Conservation (phyloP, 1,139 yeast species). For the Protomyces arabidopsidicola region DNA sequence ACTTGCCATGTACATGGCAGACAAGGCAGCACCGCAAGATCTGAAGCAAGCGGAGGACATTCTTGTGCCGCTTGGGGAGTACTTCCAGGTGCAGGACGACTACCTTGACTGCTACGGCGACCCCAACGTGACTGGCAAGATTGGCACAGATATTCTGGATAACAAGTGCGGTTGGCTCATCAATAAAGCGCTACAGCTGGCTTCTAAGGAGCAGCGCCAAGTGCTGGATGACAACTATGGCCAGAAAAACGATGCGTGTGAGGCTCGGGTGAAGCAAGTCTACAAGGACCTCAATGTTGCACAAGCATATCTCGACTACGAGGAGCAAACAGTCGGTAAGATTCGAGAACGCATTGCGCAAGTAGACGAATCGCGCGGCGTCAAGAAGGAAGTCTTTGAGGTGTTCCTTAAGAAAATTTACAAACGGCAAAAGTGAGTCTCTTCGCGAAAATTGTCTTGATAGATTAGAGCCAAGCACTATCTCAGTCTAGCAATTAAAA, state of each 20-base stretch:
- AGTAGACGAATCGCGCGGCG: slow-evolving; percentile 86
- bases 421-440: slow-evolving; percentile 73
- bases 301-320: slow-evolving; percentile 69
- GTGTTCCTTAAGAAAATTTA: slow-evolving; percentile 85
- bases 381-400: slow-evolving; percentile 77
- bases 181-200: slow-evolving; percentile 82
- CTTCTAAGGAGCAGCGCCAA: slow-evolving; percentile 73
- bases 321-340: slow-evolving; percentile 66
- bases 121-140: slow-evolving; percentile 95
- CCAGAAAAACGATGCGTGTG: slow-evolving; percentile 64
- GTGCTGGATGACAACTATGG: slow-evolving; percentile 87
- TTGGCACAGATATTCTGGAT: slow-evolving; percentile 97
- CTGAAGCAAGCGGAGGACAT: slow-evolving; percentile 84
- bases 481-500: background rate
- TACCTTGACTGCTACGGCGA: slow-evolving; percentile 95
- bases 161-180: slow-evolving; percentile 98
- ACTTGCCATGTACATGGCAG: slow-evolving; percentile 90
- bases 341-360: slow-evolving; percentile 59
- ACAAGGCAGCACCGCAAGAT: slow-evolving; percentile 63
- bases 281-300: slow-evolving; percentile 72
- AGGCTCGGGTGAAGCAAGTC: slow-evolving; percentile 65
- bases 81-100: slow-evolving; percentile 98
- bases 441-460: background rate
- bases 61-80: slow-evolving; percentile 92
- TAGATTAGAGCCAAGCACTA: background rate